phyloP scores from a whole-genome alignment of 2,329 filamentous ascomycete species.

The Macrophomina pseudophaseolina region DNA sequence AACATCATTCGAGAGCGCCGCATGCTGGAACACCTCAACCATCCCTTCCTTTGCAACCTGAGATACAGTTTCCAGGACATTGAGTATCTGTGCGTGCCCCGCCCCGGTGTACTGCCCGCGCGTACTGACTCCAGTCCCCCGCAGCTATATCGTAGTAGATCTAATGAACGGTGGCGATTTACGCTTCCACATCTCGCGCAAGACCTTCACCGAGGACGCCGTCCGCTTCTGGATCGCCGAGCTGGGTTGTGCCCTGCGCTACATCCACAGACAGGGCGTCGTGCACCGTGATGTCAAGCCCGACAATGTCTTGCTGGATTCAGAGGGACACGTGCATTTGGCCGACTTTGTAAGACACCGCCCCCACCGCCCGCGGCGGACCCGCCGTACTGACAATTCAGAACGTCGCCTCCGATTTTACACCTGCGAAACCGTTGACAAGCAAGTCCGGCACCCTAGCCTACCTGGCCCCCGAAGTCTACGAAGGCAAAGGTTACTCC shows the following conservation, averaged over 20 bases:
- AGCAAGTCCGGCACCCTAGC: constrained; percentile 97
- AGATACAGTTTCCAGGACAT: constrained; percentile 99
- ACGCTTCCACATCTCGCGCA: constrained; percentile 95
- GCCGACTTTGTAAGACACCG: constrained; percentile 85
- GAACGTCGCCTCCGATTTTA: constrained; percentile 96
- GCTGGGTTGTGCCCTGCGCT: constrained; percentile 82
- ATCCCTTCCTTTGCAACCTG: constrained; percentile 97
- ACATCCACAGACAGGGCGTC: constrained; percentile 50
- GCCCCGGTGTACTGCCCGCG: background rate
- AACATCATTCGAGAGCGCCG: constrained; percentile 97
- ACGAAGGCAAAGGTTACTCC: constrained; percentile 86
- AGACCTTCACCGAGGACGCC: constrained; percentile 96
- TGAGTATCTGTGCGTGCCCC: constrained; percentile 82
- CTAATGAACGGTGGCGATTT: constrained; percentile 97
- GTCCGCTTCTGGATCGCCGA: constrained; percentile 97
- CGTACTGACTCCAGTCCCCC: constrained; percentile 2
- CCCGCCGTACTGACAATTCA: constrained; percentile 52
- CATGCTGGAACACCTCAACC: constrained; percentile 98
- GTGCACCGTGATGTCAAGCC: constrained; percentile 51
- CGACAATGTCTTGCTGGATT: constrained; percentile 49
- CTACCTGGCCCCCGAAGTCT: constrained; percentile 95
- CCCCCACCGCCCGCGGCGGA: background rate
- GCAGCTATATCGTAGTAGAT: constrained; percentile 89
- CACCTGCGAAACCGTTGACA: constrained; percentile 79
- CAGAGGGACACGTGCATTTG: constrained; percentile 79